Evolutionary conservation across 2,329 filamentous ascomycete genomes (phyloP), one percentile per base, ranked within the genome.

Genomic region (Aspergillus carbonarius): DNA sequence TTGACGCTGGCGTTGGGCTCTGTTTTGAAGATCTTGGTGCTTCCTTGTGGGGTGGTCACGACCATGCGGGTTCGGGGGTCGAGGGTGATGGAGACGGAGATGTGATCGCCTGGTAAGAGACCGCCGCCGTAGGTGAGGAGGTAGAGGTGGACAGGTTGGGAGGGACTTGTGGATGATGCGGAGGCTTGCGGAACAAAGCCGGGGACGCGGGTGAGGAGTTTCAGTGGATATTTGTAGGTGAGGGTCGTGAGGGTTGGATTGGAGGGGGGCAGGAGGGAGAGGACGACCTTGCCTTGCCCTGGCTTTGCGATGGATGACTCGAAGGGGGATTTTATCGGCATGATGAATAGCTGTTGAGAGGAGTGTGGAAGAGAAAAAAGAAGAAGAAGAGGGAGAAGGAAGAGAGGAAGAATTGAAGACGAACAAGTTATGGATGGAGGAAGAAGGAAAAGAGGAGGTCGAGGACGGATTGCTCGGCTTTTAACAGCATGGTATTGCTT

Each of bases 21-120:
- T 74, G 92, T 90, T 72, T 95, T 96, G 83, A 96, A 98, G 67
- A 99, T 87, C 78, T 98, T 99, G 60, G 95, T 98, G 76, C 92
- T 92, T 54, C 93, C 93, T 79, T 87, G 85, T 0, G 83, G 79
- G 0, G 81, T 82, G n/a, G 78, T 77, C 32, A 80, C 86, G 8
- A 85, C 78, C 55, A 97, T 83, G 60, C 86, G 88, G 4, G 91
- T 88, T 2, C 79, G 76, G 2, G 81, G 66, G 10, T 85, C 84
- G 49, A 96, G 80, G 9, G 83, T 82, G 61, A 96, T 83, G 18
- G 81, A 79, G 25, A 99, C 84, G 68, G 88, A 81, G 73, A 98
- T 88, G 63, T 85, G 81, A 74, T 99, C 95, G 42, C 93, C 92
- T 12, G 89, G 91, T 1, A 99, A 90, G 13, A 99, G 85, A 1